Base-by-base conservation (phyloP, 2,329 filamentous ascomycete genomes). In the Ophiocordyceps robertsii region DNA sequence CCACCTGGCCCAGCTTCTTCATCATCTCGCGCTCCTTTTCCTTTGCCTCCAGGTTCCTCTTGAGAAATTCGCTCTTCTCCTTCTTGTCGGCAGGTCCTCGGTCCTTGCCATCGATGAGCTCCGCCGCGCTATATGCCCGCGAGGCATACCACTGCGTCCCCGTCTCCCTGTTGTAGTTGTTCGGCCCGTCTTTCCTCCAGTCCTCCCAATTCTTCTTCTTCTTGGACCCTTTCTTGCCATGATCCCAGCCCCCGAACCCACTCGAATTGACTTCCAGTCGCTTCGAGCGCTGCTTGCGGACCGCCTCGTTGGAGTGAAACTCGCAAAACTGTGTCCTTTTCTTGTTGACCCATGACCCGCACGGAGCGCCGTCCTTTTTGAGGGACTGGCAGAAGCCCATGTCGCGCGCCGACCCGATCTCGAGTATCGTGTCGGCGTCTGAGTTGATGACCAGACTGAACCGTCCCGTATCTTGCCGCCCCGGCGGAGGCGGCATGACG, bases 261-360 rank as follows among this genome's bases (percentile, higher is more conserved):
- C 80, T 82, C 12, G 71, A 75, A 55, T 89, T 94, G 46, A 95
- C 72, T 55, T 94, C 88, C 68, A 89, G 80, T 31, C 89, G 73
- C 1, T 72, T 68, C 11, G 76, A 68, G 29, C 69, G 67, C 42
- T 56, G 77, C 56, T 85, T 89, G 43, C 80, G 75, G 3, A 96
- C 66, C 24, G 86, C 82, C 24, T 86, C 68, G 52, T 93, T 88
- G 50, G 94, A 78, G 61, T 98, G 92, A 52, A 83, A 98, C 49
- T 95, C 88, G 64, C 92, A 98, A 57, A 84, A 86, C 52, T 94
- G 81, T 0, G 89, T 95, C 53, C 88, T 85, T 42, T 87, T 79
- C 49, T 76, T 78, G 60, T 98, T 90, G 46, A 98, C 72, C 92
- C 92, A 98, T 27, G 75, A 67, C 30, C 75, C 78, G 60, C 92